Base-by-base conservation (phyloP, 2,329 filamentous ascomycete genomes). In the Lachnellula occidentalis region DNA sequence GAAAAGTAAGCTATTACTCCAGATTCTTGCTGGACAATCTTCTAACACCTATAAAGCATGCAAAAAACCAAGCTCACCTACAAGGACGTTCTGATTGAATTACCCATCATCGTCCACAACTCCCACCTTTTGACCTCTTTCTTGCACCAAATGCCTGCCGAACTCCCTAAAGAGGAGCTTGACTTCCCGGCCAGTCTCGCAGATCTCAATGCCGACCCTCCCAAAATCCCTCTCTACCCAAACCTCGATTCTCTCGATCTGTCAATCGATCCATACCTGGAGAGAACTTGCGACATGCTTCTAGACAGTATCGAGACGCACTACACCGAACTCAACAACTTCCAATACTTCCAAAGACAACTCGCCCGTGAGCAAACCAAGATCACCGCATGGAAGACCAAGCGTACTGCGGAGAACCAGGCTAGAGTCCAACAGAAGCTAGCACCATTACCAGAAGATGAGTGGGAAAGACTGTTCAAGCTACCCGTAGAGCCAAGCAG, bases 261-360 rank as follows among this genome's bases (percentile, higher is more conserved):
- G 59, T 90, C 88, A 62, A 95, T 97, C 73, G 94, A 99, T 72
- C 94, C 94, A 34, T 96, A 95, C 80, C 85, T 99, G 47, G 92
- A 97, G 81, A 96, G 96, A 83, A 96, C 92, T 50, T 96, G 91
- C 76, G 92, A 99, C 70, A 83, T 96, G 64, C 83, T 99, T 54
- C 85, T 97, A 60, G 94, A 99, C 70, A 91, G 88, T 78, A 96
- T 99, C 72, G 94, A 99, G 79, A 87, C 88, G 53, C 94, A 99
- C 79, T 94, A 97, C 77, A 96, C 92, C 57, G 94, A 99, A 75
- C 87, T 95, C 72, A 97, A 97, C 84, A 99, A 99, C 82, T 94
- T 95, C 78, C 92, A 96, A 74, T 90, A 88, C 81, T 96, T 96
- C 79, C 91, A 96, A 77, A 85, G 94, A 68, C 91, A 95, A 69